These are phyloP conservation scores for Fusarium tupiense DNA, from an alignment of 2,329 filamentous ascomycete genomes.

Conservation along the genomic window DNA sequence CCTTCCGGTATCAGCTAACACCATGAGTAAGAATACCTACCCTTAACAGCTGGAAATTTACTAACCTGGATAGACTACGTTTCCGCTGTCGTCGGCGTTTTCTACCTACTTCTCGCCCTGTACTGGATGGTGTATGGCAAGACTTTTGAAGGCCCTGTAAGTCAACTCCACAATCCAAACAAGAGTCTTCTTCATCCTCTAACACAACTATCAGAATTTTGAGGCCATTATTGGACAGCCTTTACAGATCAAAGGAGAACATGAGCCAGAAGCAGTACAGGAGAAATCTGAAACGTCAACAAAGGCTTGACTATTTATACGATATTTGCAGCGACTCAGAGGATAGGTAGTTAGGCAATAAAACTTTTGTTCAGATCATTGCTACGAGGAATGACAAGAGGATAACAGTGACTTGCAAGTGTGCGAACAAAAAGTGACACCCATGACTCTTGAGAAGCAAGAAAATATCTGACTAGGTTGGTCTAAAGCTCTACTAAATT, in stretches of 20 bases:
- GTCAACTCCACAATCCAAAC: fast-evolving
- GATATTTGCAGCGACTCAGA: background rate
- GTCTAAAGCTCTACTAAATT: background rate
- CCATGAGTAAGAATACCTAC: background rate
- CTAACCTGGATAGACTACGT: background rate
- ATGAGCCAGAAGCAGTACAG: background rate
- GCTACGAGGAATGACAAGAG: fast-evolving
- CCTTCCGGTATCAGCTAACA: constrained; percentile 1
- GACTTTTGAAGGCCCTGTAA: constrained; percentile 9
- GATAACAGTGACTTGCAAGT: background rate
- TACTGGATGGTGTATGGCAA: constrained; percentile 5
- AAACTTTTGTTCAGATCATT: background rate
- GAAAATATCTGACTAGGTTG: background rate
- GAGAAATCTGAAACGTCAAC: background rate
- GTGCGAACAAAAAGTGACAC: background rate
- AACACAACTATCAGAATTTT: background rate
- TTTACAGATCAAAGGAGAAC: background rate
- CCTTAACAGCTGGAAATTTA: fast-evolving
- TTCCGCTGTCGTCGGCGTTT: constrained; percentile 3
- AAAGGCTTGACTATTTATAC: background rate
- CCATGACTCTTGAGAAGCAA: background rate
- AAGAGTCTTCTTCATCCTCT: fast-evolving
- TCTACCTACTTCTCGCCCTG: background rate
- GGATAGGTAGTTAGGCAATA: background rate
- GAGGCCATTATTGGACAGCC: constrained; percentile 7